These are phyloP conservation scores for Botryotinia narcissicola DNA, from an alignment of 2,329 filamentous ascomycete species.

Conservation along the genomic window DNA sequence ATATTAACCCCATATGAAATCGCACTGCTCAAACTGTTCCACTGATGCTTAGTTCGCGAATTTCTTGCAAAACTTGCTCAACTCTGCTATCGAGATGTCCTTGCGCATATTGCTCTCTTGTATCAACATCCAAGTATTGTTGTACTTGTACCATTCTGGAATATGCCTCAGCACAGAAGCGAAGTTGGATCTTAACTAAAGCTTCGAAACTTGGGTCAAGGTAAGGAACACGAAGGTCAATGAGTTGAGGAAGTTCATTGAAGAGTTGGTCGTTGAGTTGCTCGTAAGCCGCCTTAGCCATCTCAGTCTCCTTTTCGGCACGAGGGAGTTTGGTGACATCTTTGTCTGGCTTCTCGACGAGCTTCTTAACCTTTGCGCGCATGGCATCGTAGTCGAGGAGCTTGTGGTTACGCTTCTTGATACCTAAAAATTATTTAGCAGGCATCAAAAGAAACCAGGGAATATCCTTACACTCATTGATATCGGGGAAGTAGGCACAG, in stretches of 20 bases:
- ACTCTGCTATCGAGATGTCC: slow-evolving; percentile 89
- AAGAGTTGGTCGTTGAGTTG: slow-evolving; percentile 96
- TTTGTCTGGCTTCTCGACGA: slow-evolving; percentile 98
- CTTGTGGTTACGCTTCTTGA: slow-evolving; percentile 98
- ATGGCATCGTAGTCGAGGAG: slow-evolving; percentile 97
- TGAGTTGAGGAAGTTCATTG: slow-evolving; percentile 88
- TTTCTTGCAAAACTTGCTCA: slow-evolving; percentile 95
- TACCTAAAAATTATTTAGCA: slow-evolving; percentile 53
- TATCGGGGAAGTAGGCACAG: slow-evolving; percentile 97
- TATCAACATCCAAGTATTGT: slow-evolving; percentile 94
- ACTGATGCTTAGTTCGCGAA: slow-evolving; percentile 91
- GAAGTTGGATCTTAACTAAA: slow-evolving; percentile 94
- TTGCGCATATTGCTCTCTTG: slow-evolving; percentile 91
- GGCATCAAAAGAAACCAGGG: neutral
- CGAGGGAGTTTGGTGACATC: slow-evolving; percentile 94
- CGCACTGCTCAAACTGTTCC: slow-evolving; percentile 56
- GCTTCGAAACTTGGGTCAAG: slow-evolving; percentile 97
- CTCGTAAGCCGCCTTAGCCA: slow-evolving; percentile 91
- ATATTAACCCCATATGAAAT: neutral
- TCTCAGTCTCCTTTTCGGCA: slow-evolving; percentile 93
- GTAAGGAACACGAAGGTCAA: slow-evolving; percentile 94
- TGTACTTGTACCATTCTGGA: slow-evolving; percentile 98
- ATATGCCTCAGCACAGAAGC: slow-evolving; percentile 98
- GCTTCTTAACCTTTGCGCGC: slow-evolving; percentile 92
- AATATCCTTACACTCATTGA: slow-evolving; percentile 77